phyloP scores from a whole-genome alignment of 805 yeast species.

The Kodamaea kaohsiungensis region DNA sequence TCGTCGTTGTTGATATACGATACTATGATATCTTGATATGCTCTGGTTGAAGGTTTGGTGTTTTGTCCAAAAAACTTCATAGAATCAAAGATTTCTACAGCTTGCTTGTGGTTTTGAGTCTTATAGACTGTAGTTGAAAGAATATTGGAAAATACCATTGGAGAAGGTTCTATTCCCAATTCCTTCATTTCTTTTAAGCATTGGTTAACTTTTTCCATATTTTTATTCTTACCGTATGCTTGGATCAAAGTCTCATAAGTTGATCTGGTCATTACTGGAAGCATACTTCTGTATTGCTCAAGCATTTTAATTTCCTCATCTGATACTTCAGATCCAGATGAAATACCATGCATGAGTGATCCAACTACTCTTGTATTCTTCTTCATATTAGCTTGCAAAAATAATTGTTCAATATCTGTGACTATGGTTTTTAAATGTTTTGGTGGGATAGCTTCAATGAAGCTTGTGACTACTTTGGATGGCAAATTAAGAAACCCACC shows the following conservation, averaged over 20 bases:
- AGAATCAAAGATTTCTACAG: conserved; percentile 73
- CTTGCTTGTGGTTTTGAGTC: conserved; percentile 53
- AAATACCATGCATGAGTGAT: conserved; percentile 38
- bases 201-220: conserved; percentile 40
- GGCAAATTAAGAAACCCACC: conserved; percentile 39
- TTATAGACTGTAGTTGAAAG: conserved; percentile 61
- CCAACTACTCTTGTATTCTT: conserved; percentile 35
- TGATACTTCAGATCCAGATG: conserved; percentile 21
- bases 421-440: conserved; percentile 33
- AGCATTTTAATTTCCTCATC: conserved; percentile 25
- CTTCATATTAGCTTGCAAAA: conserved; percentile 32
- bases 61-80: conserved; percentile 75
- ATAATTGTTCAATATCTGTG: conserved; percentile 37
- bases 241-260: conserved; percentile 48
- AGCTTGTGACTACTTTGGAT: conserved; percentile 31
- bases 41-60: conserved; percentile 64
- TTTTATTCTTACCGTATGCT: conserved; percentile 44
- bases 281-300: conserved; percentile 31
- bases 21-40: conserved; percentile 73
- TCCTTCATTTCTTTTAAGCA: conserved; percentile 39
- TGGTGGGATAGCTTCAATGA: conserved; percentile 45
- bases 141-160: conserved; percentile 53
- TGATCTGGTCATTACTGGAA: conserved; percentile 26
- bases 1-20: conserved; percentile 62
- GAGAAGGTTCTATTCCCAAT: conserved; percentile 41